Percentiles rank a stretch among this genome's conserved stretches.
phyloP scores from a whole-genome alignment of 192 early-diverging fungal genomes.

The Irineochytrium annulatum region DNA sequence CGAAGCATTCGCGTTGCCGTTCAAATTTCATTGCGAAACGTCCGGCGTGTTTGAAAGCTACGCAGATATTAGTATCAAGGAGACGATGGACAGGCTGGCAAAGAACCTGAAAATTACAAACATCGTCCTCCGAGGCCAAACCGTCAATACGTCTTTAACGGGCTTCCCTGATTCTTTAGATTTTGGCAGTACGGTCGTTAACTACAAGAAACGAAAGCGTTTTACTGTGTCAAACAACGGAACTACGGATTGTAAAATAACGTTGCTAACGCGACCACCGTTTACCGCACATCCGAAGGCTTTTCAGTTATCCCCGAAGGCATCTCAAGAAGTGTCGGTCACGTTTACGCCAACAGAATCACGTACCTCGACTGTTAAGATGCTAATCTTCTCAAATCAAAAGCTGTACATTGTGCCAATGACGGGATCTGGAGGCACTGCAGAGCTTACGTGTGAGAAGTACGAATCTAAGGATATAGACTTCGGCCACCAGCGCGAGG shows the following conservation, averaged over 20 bases:
- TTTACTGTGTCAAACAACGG: slow-evolving; percentile 51
- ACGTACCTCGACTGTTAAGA: slow-evolving; percentile 25
- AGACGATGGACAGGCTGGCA: slow-evolving; percentile 38
- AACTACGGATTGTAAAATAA: slow-evolving; percentile 41
- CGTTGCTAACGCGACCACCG: slow-evolving; percentile 40
- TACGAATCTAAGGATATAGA: slow-evolving; percentile 52
- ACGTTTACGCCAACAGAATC: slow-evolving; percentile 51
- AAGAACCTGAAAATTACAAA: slow-evolving; percentile 39
- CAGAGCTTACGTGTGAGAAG: slow-evolving; percentile 55
- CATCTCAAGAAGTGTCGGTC: slow-evolving; percentile 40
- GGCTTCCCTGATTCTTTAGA: slow-evolving; percentile 55
- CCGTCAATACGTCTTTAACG: slow-evolving; percentile 42
- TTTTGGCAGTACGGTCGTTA: slow-evolving; percentile 52
- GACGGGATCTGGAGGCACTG: slow-evolving; percentile 46
- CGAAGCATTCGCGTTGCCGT: slow-evolving; percentile 46
- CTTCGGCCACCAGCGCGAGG: slow-evolving; percentile 50
- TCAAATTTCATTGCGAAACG: slow-evolving; percentile 45
- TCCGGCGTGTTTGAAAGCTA: slow-evolving; percentile 47
- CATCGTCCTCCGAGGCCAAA: slow-evolving; percentile 43
- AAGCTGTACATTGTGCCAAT: slow-evolving; percentile 44
- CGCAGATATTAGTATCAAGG: slow-evolving; percentile 44
- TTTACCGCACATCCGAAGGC: slow-evolving; percentile 45
- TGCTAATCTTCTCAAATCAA: slow-evolving; percentile 56
- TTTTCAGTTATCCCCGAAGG: slow-evolving; percentile 39
- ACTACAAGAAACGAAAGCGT: slow-evolving; percentile 27